phyloP scores from a whole-genome alignment of 1,284 basidiomycete species.

The Flammula alnicola region DNA sequence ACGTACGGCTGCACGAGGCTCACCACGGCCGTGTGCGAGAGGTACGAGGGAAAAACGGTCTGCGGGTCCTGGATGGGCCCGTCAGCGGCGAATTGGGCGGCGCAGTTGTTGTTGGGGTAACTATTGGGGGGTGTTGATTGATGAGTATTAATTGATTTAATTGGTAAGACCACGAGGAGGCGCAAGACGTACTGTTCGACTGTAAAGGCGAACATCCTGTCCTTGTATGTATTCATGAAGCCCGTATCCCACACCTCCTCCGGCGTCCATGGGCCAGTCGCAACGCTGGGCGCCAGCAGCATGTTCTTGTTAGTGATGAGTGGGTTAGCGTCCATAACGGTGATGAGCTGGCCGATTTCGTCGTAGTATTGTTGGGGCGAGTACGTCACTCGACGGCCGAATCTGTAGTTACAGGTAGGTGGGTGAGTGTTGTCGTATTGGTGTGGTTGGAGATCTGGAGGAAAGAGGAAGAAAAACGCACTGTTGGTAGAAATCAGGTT shows the following conservation, averaged over 20 bases:
- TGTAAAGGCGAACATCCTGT: constrained; percentile 51
- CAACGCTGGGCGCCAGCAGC: constrained; percentile 67
- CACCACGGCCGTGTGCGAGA: constrained; percentile 55
- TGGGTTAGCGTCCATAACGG: constrained; percentile 38
- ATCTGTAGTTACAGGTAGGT: constrained; percentile 7
- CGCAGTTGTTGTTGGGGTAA: constrained; percentile 62
- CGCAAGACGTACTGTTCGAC: constrained; percentile 53
- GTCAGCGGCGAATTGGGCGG: constrained; percentile 41
- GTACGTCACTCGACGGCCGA: constrained; percentile 18
- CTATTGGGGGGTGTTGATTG: constrained; percentile 45
- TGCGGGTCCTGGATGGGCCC: constrained; percentile 44
- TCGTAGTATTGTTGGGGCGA: constrained; percentile 37
- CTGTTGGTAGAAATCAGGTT: constrained; percentile 39
- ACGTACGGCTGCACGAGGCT: constrained; percentile 53
- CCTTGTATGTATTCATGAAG: constrained; percentile 53
- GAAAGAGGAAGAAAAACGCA: constrained; percentile 1
- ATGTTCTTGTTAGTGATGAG: constrained; percentile 49
- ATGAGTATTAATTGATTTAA: constrained; percentile 23
- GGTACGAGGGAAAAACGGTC: constrained; percentile 53
- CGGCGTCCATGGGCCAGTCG: constrained; percentile 52
- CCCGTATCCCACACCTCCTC: constrained; percentile 61
- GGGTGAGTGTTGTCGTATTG: background rate
- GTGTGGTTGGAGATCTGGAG: background rate
- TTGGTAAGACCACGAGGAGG: background rate
- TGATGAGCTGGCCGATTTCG: constrained; percentile 35